phyloP scores from a whole-genome alignment of 108 stramenopile genomes.

The Cyclotella kingstonii region DNA sequence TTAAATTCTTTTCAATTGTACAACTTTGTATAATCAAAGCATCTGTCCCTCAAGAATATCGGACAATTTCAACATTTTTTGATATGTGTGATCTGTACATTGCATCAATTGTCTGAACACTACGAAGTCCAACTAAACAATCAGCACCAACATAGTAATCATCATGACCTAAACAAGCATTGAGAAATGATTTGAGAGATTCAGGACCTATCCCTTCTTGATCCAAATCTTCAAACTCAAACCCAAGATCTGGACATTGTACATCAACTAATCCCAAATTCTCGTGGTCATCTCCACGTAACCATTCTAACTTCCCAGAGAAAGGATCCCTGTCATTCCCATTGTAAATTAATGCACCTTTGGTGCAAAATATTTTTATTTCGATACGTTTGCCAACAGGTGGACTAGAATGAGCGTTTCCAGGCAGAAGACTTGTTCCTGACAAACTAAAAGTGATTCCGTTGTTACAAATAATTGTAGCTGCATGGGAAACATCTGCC shows the following conservation, averaged over 20 bases:
- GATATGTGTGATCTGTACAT: slow-evolving; percentile 63
- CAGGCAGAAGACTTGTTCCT: slow-evolving; percentile 64
- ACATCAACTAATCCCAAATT: slow-evolving; percentile 35
- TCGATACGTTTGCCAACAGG: slow-evolving; percentile 57
- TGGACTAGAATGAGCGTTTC: slow-evolving; percentile 60
- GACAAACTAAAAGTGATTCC: slow-evolving; percentile 50
- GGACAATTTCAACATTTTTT: slow-evolving; percentile 25
- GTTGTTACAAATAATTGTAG: slow-evolving; percentile 56
- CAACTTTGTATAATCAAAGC: no score
- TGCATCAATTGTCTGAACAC: slow-evolving; percentile 62
- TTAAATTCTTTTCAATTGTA: no score
- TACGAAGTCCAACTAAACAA: slow-evolving; percentile 47
- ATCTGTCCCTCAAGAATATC: not conserved
- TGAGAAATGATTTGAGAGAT: slow-evolving; percentile 56
- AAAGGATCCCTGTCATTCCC: slow-evolving; percentile 52
- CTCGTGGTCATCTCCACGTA: slow-evolving; percentile 30
- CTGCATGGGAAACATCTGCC: slow-evolving; percentile 66
- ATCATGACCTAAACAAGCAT: slow-evolving; percentile 49
- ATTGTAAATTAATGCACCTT: slow-evolving; percentile 44
- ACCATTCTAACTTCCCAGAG: slow-evolving; percentile 58
- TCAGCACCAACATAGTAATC: slow-evolving; percentile 52
- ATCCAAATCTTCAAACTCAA: slow-evolving; percentile 66
- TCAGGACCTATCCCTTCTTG: slow-evolving; percentile 59
- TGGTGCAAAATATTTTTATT: slow-evolving; percentile 60
- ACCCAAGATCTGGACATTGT: slow-evolving; percentile 42